Evolutionary conservation across 1,284 basidiomycete genomes (phyloP).

Genomic region (Chondrostereum purpureum): DNA sequence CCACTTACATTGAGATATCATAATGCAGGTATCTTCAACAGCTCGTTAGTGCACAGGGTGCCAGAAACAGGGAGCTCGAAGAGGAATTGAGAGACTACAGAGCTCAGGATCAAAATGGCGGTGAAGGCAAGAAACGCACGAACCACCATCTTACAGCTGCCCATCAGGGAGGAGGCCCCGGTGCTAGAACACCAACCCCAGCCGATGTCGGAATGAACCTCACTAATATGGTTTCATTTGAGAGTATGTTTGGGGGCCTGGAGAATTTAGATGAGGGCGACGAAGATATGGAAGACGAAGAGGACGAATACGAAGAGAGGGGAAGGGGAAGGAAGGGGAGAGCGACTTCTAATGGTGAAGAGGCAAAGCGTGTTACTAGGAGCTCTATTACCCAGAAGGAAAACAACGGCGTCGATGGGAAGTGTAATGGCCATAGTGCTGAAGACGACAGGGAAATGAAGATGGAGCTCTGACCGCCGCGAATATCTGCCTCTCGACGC

Average conservation of each 20-base stretch:
- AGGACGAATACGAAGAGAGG: background rate
- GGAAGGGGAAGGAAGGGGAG: background rate
- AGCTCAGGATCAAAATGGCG: constrained; percentile 5
- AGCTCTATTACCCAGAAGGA: no score
- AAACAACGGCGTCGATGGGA: background rate
- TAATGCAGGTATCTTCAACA: constrained; percentile 70
- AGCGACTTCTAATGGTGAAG: no score
- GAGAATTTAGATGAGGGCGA: constrained; percentile 6
- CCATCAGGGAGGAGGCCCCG: background rate
- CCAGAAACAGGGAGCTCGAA: constrained; percentile 72
- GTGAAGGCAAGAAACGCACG: no score
- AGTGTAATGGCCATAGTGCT: background rate
- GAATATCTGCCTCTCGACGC: no score
- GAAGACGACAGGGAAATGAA: constrained; percentile 17
- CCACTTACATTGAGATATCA: background rate
- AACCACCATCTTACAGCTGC: no score
- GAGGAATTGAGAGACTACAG: constrained; percentile 47
- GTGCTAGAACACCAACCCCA: background rate
- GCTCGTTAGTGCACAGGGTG: constrained; percentile 71
- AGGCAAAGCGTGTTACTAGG: background rate
- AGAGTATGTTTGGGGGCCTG: background rate
- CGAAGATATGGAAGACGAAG: background rate
- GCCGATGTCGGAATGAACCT: background rate
- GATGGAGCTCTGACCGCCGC: constrained; percentile 31
- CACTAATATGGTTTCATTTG: background rate